phyloP scores from a whole-genome alignment of 805 yeast species.

The Saccharomycopsis synnaedendra region DNA sequence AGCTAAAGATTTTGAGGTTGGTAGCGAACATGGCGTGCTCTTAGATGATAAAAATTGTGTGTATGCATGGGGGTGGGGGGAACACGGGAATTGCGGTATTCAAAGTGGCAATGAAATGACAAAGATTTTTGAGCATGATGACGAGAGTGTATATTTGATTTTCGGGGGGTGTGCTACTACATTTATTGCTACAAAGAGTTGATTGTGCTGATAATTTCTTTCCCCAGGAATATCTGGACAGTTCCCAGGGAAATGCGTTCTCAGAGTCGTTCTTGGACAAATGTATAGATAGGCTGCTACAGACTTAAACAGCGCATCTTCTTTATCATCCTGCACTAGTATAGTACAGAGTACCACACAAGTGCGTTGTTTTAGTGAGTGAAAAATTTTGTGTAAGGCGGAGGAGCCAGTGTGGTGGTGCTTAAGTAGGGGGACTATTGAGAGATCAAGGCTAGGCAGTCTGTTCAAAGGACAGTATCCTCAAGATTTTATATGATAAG shows the following conservation, averaged over 20 bases:
- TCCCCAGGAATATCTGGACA: no score
- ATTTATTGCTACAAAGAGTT: conserved; percentile 9
- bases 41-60: conserved; percentile 25
- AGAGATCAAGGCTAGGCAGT: no score
- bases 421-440: no score
- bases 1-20: conserved; percentile 32
- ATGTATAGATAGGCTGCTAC: conserved; percentile 37
- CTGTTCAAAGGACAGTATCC: no score
- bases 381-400: no score
- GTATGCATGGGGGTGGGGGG: conserved; percentile 96
- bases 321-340: background rate
- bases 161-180: conserved; percentile 23
- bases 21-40: conserved; percentile 81
- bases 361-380: no score
- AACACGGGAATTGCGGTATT: conserved; percentile 88
- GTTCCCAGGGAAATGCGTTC: conserved; percentile 16
- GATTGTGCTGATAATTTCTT: background rate
- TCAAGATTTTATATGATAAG: no score
- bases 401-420: no score
- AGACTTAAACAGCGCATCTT: conserved; percentile 6
- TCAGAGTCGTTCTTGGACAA: conserved; percentile 52
- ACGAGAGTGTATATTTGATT: conserved; percentile 16
- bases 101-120: background rate
- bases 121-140: background rate
- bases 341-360: no score